A percentile compares a stretch with the other conserved stretches of the same genome.
These are phyloP conservation scores for Trichomonascaceae sp. DNA, from an alignment of 1,139 yeast species.

Conservation along the genomic window DNA sequence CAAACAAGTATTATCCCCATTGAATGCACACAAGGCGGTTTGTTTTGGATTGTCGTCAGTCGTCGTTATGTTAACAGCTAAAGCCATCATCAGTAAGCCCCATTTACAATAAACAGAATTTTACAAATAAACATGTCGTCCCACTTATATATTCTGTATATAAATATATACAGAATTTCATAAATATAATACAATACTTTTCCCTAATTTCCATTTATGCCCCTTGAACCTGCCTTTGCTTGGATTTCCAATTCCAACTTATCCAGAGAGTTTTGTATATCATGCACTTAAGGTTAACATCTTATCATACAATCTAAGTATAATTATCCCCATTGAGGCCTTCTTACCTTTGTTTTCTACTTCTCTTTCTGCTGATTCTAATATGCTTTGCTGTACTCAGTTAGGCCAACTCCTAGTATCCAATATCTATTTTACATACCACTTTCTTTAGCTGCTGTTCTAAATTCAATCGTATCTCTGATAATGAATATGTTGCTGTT, in stretches of 20 bases:
- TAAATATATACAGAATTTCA: no score
- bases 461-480: constrained; percentile 2
- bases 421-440: neutral
- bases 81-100: no score
- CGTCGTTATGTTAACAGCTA: no score
- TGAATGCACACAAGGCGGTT: no score
- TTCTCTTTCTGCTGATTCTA: constrained; percentile 5
- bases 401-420: neutral
- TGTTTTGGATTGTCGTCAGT: no score
- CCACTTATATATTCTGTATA: no score
- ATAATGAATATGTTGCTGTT: neutral
- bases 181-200: no score
- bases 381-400: neutral
- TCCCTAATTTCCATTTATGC: neutral
- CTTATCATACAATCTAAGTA: neutral
- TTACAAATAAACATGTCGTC: no score
- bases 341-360: constrained; percentile 4
- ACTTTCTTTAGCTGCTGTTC: neutral
- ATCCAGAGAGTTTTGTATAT: neutral
- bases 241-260: constrained; percentile 1
- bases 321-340: neutral
- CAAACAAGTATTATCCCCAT: no score
- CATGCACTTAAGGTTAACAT: neutral
- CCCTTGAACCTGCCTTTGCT: neutral
- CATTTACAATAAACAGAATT: no score